Evolutionary conservation across 2,329 filamentous ascomycete species (phyloP), one percentile per base, ranked within the genome.

Genomic region (Beauveria sp.): DNA sequence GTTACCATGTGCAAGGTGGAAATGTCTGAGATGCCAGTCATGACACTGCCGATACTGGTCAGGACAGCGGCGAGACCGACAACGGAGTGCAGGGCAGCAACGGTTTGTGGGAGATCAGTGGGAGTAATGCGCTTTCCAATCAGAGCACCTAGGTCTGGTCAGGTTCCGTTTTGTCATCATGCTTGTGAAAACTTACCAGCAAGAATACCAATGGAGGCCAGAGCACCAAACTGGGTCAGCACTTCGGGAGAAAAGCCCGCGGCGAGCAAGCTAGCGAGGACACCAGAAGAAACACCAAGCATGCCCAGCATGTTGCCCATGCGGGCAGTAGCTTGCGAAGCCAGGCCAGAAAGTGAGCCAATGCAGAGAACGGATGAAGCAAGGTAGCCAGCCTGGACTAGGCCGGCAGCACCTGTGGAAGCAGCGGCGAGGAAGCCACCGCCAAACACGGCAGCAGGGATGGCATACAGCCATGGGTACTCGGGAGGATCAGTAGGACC

Each of bases 101-200:
- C 91, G 0, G 91, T 96, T 72, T 96, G 91, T 0, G 92, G 92
- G 2, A 96, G 83, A 60, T 91, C 90, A 0, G 91, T 96, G 0
- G 92, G 90, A 0, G 91, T 96, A 66, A 96, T 96, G 14, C 91
- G 85, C 67, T 91, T 88, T 49, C 91, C 92, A 65, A 96, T 93
- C 26, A 92, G 71, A 55, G 90, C 82, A 38, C 90, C 87, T 70
- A 46, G n/a, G 26, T 59, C 10, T 66, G 30, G 66, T 63, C 10
- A 63, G 12, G 12, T 14, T 42, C 8, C 9, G n/a, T 1, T 5
- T n/a, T 56, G 5, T 22, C 26, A 38, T 22, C 14, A 20, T 22
- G 34, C 18, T 46, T 8, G 20, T 38, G 28, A 3, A 52, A 18
- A 62, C 71, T 67, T 67, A 79, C 82, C 86, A 66, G 84, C 77